These are phyloP conservation scores for Luzula sylvatica DNA, from an alignment of 176 grass and related monocot species.

Conservation along the genomic window DNA sequence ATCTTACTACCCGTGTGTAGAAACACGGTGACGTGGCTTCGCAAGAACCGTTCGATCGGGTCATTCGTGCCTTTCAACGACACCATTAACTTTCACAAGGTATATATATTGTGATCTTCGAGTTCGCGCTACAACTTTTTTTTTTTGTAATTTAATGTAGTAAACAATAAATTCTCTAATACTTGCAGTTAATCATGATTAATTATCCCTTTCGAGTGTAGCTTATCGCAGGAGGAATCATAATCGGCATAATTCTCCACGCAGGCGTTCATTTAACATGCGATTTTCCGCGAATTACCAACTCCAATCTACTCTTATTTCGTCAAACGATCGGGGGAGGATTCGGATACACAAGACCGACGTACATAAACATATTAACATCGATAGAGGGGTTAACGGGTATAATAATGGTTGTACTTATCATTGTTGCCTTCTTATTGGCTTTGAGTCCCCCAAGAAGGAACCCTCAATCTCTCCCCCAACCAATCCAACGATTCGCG, in stretches of 20 bases:
- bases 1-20: slow-evolving; percentile 49
- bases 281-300: slow-evolving; percentile 51
- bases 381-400: slow-evolving; percentile 50
- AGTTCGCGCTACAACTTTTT: too few species aligned
- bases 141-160: neutral
- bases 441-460: slow-evolving; percentile 40
- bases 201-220: slow-evolving; percentile 31
- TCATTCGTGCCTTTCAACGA: slow-evolving; percentile 48
- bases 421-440: slow-evolving; percentile 43
- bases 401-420: slow-evolving; percentile 54
- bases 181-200: neutral
- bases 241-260: slow-evolving; percentile 54
- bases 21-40: slow-evolving; percentile 56
- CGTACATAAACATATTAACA: slow-evolving; percentile 44
- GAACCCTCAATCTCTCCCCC: slow-evolving; percentile 25
- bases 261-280: slow-evolving; percentile 52
- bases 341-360: slow-evolving; percentile 44
- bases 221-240: slow-evolving; percentile 43
- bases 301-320: slow-evolving; percentile 34
- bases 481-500: slow-evolving; percentile 20
- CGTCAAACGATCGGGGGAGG: slow-evolving; percentile 26
- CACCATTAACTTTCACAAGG: slow-evolving; percentile 66
- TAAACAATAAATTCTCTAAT: neutral
- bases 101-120: too few species aligned
- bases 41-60: slow-evolving; percentile 27